Conservation (phyloP, 768 basidiomycete genomes). For the Termitomyces sp. region DNA sequence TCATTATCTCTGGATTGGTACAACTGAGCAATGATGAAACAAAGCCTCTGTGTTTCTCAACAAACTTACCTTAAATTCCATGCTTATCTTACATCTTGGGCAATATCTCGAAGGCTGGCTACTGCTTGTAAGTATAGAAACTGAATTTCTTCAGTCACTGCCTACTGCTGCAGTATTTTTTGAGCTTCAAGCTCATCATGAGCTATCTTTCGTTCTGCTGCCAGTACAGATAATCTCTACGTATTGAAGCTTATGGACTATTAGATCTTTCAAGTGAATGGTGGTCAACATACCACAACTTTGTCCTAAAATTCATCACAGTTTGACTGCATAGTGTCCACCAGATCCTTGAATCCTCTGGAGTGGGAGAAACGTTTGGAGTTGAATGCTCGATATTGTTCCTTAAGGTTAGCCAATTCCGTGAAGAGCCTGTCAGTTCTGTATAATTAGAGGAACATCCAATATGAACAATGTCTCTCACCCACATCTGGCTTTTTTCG, state of each 20-base stretch:
- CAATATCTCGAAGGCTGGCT: not conserved
- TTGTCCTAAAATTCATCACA: not conserved
- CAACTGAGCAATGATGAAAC: too few relatives aligned
- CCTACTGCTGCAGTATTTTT: not conserved
- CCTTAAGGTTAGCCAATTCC: not conserved
- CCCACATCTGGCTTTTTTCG: not conserved
- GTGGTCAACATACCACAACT: not conserved
- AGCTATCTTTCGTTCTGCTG: not conserved
- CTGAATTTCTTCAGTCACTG: not conserved
- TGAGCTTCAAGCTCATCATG: not conserved
- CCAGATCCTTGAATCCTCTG: not conserved
- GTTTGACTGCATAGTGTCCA: not conserved
- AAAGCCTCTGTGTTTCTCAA: not conserved
- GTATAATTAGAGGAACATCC: not conserved
- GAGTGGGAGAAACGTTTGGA: not conserved
- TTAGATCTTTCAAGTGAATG: not conserved
- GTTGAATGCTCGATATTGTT: not conserved
- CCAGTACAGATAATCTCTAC: not conserved
- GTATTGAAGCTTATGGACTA: not conserved
- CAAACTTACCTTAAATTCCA: not conserved
- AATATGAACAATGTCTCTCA: not conserved
- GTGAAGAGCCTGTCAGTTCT: not conserved
- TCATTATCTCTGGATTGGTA: too few relatives aligned
- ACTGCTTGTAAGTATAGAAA: not conserved
- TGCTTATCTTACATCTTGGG: not conserved